Percentiles rank a stretch among this genome's conserved stretches.
Conservation (phyloP, 2,329 filamentous ascomycete species). For the Thelonectria olida region DNA sequence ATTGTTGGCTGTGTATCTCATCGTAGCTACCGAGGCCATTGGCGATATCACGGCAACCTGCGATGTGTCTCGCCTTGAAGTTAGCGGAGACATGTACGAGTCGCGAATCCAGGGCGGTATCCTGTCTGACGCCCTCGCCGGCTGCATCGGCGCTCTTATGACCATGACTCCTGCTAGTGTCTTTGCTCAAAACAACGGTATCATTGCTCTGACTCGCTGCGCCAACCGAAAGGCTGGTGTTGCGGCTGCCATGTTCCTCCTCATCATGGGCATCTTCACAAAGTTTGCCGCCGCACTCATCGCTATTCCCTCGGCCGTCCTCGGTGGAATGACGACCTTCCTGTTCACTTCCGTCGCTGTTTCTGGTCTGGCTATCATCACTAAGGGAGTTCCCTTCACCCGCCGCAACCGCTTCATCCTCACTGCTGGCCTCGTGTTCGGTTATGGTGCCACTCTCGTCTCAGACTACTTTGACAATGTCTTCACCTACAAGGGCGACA, state of each 20-base stretch:
- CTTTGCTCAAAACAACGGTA: conserved; percentile 87
- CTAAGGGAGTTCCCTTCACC: conserved; percentile 75
- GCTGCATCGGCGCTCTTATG: conserved; percentile 77
- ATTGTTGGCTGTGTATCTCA: conserved; percentile 74
- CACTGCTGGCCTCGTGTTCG: conserved; percentile 77
- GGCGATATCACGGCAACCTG: conserved; percentile 84
- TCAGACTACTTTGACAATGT: conserved; percentile 75
- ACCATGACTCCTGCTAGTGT: conserved; percentile 84
- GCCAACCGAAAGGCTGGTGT: conserved; percentile 85
- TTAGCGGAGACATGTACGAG: conserved; percentile 77
- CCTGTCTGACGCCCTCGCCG: conserved; percentile 80
- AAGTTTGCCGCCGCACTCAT: conserved; percentile 85
- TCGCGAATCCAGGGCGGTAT: conserved; percentile 82
- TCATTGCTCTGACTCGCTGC: conserved; percentile 83
- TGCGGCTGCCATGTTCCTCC: conserved; percentile 78
- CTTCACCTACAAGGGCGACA: conserved; percentile 76
- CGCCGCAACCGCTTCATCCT: conserved; percentile 84
- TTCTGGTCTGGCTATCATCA: conserved; percentile 80
- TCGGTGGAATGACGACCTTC: conserved; percentile 82
- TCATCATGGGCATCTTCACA: conserved; percentile 83
- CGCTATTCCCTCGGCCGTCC: conserved; percentile 73
- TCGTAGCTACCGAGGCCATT: conserved; percentile 81
- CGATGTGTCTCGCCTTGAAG: conserved; percentile 80
- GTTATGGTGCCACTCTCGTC: conserved; percentile 75
- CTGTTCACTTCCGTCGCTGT: conserved; percentile 81